Base-by-base conservation (phyloP, 73 alveolate species). In the Paramecium biaurelia region DNA sequence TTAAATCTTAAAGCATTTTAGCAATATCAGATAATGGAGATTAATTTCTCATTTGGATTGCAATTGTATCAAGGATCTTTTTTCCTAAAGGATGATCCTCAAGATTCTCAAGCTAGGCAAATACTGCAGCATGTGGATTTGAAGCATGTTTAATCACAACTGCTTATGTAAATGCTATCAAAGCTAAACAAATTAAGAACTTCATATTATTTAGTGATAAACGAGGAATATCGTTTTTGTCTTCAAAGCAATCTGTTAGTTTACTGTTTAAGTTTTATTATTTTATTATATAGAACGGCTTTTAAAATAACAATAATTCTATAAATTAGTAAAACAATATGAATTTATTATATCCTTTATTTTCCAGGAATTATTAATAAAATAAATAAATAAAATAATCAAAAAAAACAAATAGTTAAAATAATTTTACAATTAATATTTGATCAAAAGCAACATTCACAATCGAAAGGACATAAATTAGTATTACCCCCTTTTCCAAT, bases 401-500 rank as follows among this genome's bases (percentile, higher is more conserved):
- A 53, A 45, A 45, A 45, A 45, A 53, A 18, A n/a, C 14, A 53
- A 4, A 53, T 53, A 53, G 30, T 20, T 53, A 1, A 67, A 67
- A 26, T 26, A 32, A 38, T 24, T 58, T 85, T 18, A n/a, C 5
- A 28, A 7, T 24, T 38, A 5, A 32, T 41, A 20, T 35, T 18
- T 5, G 12, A 32, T 89, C 94, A 89, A 32, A 89, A 72, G 23
- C 94, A 89, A 72, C 92, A 70, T 6, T 89, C 85, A 32, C 94
- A 89, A 72, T 89, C 92, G 76, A 89, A 89, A 24, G 92, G 94
- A 45, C 92, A 89, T 11, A 37, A 42, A 18, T 89, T 59, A 24
- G 92, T 89, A 42, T 70, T 43, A 10, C 92, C 92, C 1, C 90
- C 94, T 70, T 89, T 70, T 8, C 94, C 94, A 35, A 89, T 70